Evolutionary conservation across 805 yeast genomes (phyloP).

Genomic region (Metschnikowia colocasiae): DNA sequence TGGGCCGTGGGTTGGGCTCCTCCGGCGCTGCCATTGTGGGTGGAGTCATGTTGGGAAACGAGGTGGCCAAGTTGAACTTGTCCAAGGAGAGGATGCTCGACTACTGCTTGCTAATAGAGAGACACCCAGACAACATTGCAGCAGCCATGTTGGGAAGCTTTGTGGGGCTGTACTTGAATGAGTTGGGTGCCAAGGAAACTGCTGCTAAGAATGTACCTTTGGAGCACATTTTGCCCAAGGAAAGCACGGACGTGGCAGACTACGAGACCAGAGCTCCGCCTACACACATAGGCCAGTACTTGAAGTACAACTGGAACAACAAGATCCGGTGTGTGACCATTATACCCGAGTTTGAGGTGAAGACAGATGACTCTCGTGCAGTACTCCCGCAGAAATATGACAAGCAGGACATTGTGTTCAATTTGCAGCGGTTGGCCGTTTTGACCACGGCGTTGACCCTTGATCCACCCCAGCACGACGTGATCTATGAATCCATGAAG

Average conservation of each 20-base stretch:
- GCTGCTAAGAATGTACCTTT: slow-evolving; percentile 80
- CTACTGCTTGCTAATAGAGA: slow-evolving; percentile 93
- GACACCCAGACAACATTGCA: slow-evolving; percentile 97
- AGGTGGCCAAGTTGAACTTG: slow-evolving; percentile 69
- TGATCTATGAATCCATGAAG: slow-evolving; percentile 93
- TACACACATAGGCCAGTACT: slow-evolving; percentile 77
- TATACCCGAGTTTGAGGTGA: slow-evolving; percentile 91
- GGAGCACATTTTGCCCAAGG: slow-evolving; percentile 75
- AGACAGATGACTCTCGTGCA: slow-evolving; percentile 87
- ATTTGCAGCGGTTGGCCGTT: slow-evolving; percentile 88
- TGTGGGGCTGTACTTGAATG: slow-evolving; percentile 90
- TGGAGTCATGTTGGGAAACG: slow-evolving; percentile 88
- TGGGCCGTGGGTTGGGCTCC: slow-evolving; percentile 96
- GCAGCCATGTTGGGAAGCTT: slow-evolving; percentile 99
- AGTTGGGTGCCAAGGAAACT: slow-evolving; percentile 65
- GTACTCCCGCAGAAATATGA: slow-evolving; percentile 82
- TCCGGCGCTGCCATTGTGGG: slow-evolving; percentile 98
- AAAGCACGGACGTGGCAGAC: slow-evolving; percentile 57
- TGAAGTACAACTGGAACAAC: slow-evolving; percentile 78
- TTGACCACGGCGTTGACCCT: slow-evolving; percentile 89
- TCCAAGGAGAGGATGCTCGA: slow-evolving; percentile 83
- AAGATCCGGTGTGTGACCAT: slow-evolving; percentile 84
- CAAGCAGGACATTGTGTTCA: slow-evolving; percentile 81
- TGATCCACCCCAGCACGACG: slow-evolving; percentile 73
- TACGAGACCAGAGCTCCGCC: slow-evolving; percentile 57